These are phyloP conservation scores for Fusarium sororula DNA, from an alignment of 2,329 filamentous ascomycete genomes.

Conservation along the genomic window DNA sequence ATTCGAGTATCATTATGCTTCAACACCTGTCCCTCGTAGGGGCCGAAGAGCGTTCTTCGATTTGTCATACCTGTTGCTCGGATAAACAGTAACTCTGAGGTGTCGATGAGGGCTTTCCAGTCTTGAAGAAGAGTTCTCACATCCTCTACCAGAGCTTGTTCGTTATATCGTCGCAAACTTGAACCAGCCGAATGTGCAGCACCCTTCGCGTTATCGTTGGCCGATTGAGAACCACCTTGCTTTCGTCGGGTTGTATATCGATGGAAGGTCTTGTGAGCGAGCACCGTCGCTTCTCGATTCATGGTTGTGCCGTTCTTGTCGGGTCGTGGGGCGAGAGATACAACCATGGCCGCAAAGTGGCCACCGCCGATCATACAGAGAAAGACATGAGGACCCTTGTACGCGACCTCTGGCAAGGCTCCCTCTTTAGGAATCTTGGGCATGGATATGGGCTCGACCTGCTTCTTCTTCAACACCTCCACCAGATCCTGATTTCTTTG, in stretches of 20 bases:
- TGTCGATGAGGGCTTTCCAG: constrained; percentile 88
- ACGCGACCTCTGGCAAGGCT: constrained; percentile 61
- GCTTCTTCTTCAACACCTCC: constrained; percentile 77
- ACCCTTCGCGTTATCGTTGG: constrained; percentile 94
- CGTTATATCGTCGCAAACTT: constrained; percentile 90
- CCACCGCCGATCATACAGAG: constrained; percentile 99
- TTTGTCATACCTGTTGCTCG: constrained; percentile 90
- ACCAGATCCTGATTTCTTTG: constrained; percentile 69
- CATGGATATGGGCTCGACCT: constrained; percentile 70
- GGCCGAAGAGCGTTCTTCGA: constrained; percentile 85
- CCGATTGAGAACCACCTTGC: constrained; percentile 93
- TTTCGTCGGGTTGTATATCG: constrained; percentile 96
- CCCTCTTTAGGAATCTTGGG: constrained; percentile 67
- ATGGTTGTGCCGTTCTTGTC: constrained; percentile 74
- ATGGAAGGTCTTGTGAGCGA: constrained; percentile 98
- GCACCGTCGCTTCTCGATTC: constrained; percentile 84
- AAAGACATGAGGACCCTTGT: constrained; percentile 86
- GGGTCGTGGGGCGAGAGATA: constrained; percentile 84
- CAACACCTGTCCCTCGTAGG: constrained; percentile 88
- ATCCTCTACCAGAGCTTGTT: constrained; percentile 88
- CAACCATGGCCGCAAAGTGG: constrained; percentile 96
- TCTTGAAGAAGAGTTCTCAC: constrained; percentile 81
- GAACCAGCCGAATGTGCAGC: constrained; percentile 94
- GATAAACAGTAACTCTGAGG: constrained; percentile 85
- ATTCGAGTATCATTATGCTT: constrained; percentile 81